phyloP scores from a whole-genome alignment of 2,329 filamentous ascomycete species.

The Pseudogymnoascus sp. region DNA sequence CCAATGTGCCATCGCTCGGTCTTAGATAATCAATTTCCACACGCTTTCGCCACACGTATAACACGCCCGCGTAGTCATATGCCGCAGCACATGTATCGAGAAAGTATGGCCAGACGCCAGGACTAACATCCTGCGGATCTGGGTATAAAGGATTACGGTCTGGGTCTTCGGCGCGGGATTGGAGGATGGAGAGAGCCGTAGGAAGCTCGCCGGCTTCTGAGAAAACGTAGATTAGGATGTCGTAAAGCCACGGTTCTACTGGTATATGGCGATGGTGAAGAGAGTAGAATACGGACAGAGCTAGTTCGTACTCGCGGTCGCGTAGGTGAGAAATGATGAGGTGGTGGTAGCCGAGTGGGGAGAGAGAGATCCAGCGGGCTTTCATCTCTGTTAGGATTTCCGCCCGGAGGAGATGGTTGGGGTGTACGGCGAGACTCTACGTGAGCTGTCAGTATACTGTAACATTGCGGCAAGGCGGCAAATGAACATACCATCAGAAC shows the following conservation, averaged over 20 bases:
- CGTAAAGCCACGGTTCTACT: conserved; percentile 67
- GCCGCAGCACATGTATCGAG: conserved; percentile 64
- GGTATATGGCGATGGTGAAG: conserved; percentile 51
- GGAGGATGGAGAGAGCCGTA: conserved; percentile 64
- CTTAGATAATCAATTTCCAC: conserved; percentile 53
- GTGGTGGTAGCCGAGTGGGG: conserved; percentile 55
- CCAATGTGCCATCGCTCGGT: conserved; percentile 57
- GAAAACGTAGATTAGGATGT: conserved; percentile 68
- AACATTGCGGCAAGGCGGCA: neutral
- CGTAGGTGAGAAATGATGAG: conserved; percentile 68
- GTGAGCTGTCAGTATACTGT: neutral
- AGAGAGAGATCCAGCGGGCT: conserved; percentile 61
- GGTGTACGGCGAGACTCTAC: conserved; percentile 70
- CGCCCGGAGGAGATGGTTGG: conserved; percentile 71
- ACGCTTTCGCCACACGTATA: conserved; percentile 63
- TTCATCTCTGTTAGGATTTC: conserved; percentile 68
- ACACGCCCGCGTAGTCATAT: conserved; percentile 53
- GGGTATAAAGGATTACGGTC: conserved; percentile 33
- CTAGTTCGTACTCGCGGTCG: conserved; percentile 77
- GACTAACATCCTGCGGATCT: conserved; percentile 37
- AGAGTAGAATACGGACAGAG: conserved; percentile 60
- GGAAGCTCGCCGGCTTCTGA: conserved; percentile 67
- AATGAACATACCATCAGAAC: conserved; percentile 52
- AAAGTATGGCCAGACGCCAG: conserved; percentile 59
- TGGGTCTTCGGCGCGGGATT: conserved; percentile 43